phyloP scores from a whole-genome alignment of 345 rosid genomes.

The Dimocarpus longan region DNA sequence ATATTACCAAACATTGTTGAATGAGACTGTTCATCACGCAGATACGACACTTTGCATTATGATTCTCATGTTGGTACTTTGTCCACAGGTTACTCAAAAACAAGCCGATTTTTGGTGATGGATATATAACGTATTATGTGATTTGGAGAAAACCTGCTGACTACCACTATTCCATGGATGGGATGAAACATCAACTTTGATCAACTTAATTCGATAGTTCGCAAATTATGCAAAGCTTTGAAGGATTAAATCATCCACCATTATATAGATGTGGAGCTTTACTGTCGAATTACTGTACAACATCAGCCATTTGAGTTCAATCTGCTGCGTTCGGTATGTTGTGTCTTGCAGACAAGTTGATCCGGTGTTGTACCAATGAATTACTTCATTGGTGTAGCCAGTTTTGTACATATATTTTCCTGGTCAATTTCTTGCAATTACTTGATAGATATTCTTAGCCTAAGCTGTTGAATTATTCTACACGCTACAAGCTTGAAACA shows the following conservation, averaged over 20 bases:
- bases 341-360: neutral
- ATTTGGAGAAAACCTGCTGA: neutral
- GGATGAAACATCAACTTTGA: neutral
- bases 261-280: neutral
- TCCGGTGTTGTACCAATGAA: neutral
- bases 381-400: neutral
- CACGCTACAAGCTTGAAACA: neutral
- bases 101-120: neutral
- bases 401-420: neutral
- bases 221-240: neutral
- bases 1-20: neutral
- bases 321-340: neutral
- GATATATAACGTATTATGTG: neutral
- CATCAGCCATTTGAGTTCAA: neutral
- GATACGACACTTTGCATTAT: neutral
- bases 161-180: neutral
- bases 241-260: neutral
- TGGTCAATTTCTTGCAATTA: neutral
- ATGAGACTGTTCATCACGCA: neutral
- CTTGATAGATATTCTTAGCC: neutral
- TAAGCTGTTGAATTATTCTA: neutral
- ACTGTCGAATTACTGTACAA: neutral
- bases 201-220: neutral
- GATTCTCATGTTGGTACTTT: neutral
- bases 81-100: neutral